phyloP scores from a whole-genome alignment of 2,329 filamentous ascomycete species.

The Triangularia setosa region DNA sequence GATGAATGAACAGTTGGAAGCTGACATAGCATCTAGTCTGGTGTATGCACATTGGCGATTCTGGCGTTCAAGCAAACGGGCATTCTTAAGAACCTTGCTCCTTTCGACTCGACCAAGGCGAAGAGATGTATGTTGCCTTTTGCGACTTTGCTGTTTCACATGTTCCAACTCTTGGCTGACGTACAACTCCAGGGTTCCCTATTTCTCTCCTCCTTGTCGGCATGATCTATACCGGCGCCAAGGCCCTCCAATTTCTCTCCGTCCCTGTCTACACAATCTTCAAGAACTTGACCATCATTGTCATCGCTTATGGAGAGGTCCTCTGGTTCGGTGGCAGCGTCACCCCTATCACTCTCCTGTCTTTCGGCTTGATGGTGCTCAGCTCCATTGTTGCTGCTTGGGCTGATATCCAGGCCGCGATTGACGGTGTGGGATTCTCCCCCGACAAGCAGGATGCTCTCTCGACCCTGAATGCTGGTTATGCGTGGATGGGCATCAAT shows the following conservation, averaged over 20 bases:
- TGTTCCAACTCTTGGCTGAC: slow-evolving; percentile 6
- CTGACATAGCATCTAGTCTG: slow-evolving; percentile 54
- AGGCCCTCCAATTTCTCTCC: slow-evolving; percentile 92
- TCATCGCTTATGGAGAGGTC: slow-evolving; percentile 97
- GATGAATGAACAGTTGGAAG: neutral
- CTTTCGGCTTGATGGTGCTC: slow-evolving; percentile 93
- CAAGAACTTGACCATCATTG: slow-evolving; percentile 98
- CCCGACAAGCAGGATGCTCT: slow-evolving; percentile 68
- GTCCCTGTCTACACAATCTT: slow-evolving; percentile 99
- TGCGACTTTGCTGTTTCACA: neutral
- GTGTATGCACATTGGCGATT: slow-evolving; percentile 85
- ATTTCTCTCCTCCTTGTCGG: slow-evolving; percentile 92
- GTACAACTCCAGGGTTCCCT: slow-evolving; percentile 70
- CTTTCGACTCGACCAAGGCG: slow-evolving; percentile 82
- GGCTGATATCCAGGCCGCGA: slow-evolving; percentile 89
- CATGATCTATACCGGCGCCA: slow-evolving; percentile 98
- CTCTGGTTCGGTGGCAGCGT: slow-evolving; percentile 97
- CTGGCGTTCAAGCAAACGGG: slow-evolving; percentile 75
- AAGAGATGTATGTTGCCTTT: slow-evolving; percentile 70
- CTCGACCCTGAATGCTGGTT: slow-evolving; percentile 88
- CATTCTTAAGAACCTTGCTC: slow-evolving; percentile 75
- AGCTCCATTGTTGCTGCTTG: slow-evolving; percentile 93
- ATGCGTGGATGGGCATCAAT: slow-evolving; percentile 97
- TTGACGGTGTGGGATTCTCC: slow-evolving; percentile 56
- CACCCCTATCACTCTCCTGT: slow-evolving; percentile 80